These are phyloP conservation scores for Pichia rugopelliculosa DNA, from an alignment of 805 yeast genomes.

Conservation along the genomic window DNA sequence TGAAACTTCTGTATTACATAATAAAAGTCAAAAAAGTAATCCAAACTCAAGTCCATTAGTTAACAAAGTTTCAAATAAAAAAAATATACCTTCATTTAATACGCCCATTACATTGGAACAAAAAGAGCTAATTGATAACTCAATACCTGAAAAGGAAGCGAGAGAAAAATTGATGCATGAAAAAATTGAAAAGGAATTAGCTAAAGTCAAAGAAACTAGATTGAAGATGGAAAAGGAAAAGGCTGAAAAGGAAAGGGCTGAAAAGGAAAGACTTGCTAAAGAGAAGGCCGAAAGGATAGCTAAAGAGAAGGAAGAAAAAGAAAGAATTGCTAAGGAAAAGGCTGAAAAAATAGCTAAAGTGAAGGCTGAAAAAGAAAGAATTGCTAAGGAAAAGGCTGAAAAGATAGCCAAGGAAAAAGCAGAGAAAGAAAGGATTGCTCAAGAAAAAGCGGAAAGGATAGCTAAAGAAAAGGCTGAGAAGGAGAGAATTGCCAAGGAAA, in stretches of 20 bases:
- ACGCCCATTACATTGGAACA: not conserved
- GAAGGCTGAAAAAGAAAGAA: not conserved
- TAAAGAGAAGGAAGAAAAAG: no score
- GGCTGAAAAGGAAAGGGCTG: no score
- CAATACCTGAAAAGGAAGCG: not conserved
- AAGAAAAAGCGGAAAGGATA: not conserved
- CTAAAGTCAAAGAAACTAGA: no score
- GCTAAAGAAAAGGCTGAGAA: not conserved
- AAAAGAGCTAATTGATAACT: conserved; percentile 1
- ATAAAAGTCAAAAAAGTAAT: not conserved
- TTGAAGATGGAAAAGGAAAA: not conserved
- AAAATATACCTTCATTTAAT: not conserved
- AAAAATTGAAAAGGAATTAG: not conserved
- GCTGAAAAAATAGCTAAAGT: not conserved
- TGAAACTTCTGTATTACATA: not conserved
- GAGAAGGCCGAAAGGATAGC: not conserved
- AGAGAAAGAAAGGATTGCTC: not conserved
- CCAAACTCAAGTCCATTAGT: not conserved
- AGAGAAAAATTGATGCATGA: not conserved
- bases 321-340: not conserved
- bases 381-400: not conserved
- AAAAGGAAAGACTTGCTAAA: not conserved
- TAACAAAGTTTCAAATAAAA: not conserved
- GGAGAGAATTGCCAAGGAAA: not conserved
- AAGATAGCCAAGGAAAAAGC: not conserved